Evolutionary conservation across 2,329 filamentous ascomycete genomes (phyloP).

Genomic region (Lasiodiplodia gonubiensis): DNA sequence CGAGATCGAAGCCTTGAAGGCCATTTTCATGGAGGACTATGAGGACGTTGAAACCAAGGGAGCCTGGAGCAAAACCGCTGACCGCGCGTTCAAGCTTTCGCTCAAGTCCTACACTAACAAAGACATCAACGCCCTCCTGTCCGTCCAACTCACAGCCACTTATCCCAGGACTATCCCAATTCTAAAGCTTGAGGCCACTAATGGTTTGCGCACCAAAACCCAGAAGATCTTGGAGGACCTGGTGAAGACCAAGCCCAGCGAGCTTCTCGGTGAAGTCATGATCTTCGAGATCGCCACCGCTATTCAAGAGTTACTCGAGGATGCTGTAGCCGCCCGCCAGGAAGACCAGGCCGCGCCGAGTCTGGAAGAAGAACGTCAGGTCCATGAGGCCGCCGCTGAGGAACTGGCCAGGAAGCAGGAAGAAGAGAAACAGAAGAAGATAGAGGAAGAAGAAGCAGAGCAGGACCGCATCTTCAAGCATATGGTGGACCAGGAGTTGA

Average conservation of each 20-base stretch:
- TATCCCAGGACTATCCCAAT: conserved; percentile 86
- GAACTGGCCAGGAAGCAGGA: conserved; percentile 58
- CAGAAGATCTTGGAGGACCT: conserved; percentile 73
- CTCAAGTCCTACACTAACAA: conserved; percentile 76
- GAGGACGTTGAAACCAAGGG: conserved; percentile 71
- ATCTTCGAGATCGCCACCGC: conserved; percentile 66
- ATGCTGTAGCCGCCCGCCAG: conserved; percentile 79
- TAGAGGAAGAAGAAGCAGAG: conserved; percentile 61
- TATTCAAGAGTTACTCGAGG: conserved; percentile 76
- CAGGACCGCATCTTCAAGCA: conserved; percentile 73
- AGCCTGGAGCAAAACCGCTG: conserved; percentile 87
- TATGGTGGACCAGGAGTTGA: conserved; percentile 75
- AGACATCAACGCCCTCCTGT: conserved; percentile 73
- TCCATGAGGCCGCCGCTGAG: conserved; percentile 75
- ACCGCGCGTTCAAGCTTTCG: conserved; percentile 80
- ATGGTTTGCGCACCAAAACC: conserved; percentile 71
- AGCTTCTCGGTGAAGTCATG: conserved; percentile 67
- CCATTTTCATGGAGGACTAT: conserved; percentile 91
- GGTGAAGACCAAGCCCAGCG: conserved; percentile 71
- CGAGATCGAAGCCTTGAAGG: conserved; percentile 82
- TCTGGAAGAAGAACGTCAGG: conserved; percentile 84
- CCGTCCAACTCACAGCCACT: conserved; percentile 82
- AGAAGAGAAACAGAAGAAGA: conserved; percentile 47
- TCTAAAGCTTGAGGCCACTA: conserved; percentile 69
- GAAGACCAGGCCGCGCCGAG: conserved; percentile 80